Base-by-base conservation (phyloP, 2,329 filamentous ascomycete genomes). In the Metarhizium rileyi region DNA sequence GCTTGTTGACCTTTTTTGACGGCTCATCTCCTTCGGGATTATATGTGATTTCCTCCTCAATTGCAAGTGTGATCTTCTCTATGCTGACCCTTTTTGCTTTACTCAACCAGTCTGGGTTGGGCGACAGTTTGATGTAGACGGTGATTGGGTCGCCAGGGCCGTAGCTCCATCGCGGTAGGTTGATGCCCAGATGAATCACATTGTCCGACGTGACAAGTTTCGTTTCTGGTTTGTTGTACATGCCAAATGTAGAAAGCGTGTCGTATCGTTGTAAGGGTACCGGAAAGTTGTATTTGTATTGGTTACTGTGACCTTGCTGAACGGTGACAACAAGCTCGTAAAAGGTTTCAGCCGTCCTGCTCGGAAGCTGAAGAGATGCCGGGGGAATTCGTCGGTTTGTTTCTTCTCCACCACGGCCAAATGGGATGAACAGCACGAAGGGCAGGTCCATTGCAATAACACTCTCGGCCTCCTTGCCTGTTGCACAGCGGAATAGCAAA, bases 21-120 rank as follows among this genome's bases (percentile, higher is more conserved):
- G 90, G 90, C 64, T 97, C 93, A 62, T 97, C 93, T 45, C 93
- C 93, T 68, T 97, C 91, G 27, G 93, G 93, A 57, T 98, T 97
- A 70, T 87, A 98, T n/a, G 93, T 94, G 52, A 97, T 95, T 64
- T 97, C 91, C 68, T 98, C 93, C 63, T 97, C 93, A 58, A 98
- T 94, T 12, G 83, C 82, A 40, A 97, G 83, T 1, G 90, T 95
- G 57, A 98, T 93, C 62, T 93, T 93, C 62, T 90, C 85, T 61
- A 98, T 94, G 41, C 88, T 91, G 48, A 97, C 90, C 63, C 87
- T 87, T 64, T 84, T 88, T 44, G 91, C 90, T 67, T 96, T 97
- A 63, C 72, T 82, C 66, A 93, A 73, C 87, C 88, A 96, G 65
- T 96, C 89, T 27, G 84, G 83, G 59, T 97, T 97, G 14, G 93